These are phyloP conservation scores for Articulospora tetracladia DNA, from an alignment of 495 filamentous ascomycete genomes.

Conservation along the genomic window DNA sequence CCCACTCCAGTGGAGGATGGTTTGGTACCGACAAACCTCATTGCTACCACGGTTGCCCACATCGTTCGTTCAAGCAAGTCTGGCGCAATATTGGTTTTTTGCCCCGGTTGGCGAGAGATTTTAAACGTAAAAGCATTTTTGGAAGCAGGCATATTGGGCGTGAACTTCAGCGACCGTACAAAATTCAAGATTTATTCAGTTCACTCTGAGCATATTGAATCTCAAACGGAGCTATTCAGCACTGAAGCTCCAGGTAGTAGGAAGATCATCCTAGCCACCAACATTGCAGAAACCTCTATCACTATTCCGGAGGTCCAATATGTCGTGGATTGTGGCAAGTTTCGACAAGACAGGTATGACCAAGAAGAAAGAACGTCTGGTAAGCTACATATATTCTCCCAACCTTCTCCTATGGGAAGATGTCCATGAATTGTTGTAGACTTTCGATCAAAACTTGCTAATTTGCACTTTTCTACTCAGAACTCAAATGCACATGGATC, in stretches of 20 bases:
- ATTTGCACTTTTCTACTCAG: neutral
- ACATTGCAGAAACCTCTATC: conserved; percentile 95
- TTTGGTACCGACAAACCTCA: conserved; percentile 42
- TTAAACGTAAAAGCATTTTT: conserved; percentile 65
- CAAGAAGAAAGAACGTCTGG: conserved; percentile 77
- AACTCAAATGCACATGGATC: conserved; percentile 76
- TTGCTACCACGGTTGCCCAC: conserved; percentile 45
- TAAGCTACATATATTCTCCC: neutral
- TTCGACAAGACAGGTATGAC: conserved; percentile 85
- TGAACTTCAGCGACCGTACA: conserved; percentile 38
- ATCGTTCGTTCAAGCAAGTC: conserved; percentile 41
- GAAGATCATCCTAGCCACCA: conserved; percentile 88
- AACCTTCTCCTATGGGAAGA: too few relatives aligned
- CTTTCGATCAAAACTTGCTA: too few relatives aligned
- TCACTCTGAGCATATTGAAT: conserved; percentile 82
- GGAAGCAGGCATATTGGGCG: conserved; percentile 29
- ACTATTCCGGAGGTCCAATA: conserved; percentile 88
- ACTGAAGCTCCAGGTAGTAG: conserved; percentile 71
- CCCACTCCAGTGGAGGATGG: conserved; percentile 31
- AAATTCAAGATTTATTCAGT: conserved; percentile 50
- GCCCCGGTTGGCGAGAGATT: conserved; percentile 88
- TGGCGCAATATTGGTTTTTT: conserved; percentile 86
- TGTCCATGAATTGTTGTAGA: too few relatives aligned
- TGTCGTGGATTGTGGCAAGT: conserved; percentile 89
- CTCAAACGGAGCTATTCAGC: conserved; percentile 81